Percentiles rank a stretch among this genome's conserved stretches.
These are phyloP conservation scores for Sphaerosporella brunnea DNA, from an alignment of 495 filamentous ascomycete genomes.

Conservation along the genomic window DNA sequence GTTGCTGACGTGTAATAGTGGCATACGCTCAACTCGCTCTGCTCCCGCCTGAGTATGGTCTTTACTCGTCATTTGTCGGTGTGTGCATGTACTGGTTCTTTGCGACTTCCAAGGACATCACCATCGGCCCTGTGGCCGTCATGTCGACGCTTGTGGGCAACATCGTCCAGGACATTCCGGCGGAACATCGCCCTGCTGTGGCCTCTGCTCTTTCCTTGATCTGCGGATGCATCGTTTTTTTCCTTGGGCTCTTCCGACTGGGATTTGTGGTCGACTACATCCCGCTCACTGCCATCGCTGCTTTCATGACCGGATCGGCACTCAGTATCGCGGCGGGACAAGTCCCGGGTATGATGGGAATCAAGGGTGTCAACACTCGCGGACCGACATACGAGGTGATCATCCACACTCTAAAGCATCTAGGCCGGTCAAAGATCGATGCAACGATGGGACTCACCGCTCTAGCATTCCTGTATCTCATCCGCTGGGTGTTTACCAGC, in stretches of 20 bases:
- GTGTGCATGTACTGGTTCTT: constrained; percentile 97
- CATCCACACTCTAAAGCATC: constrained; percentile 68
- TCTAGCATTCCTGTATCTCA: constrained; percentile 62
- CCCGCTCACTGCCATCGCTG: constrained; percentile 72
- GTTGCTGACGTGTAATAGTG: constrained; percentile 32
- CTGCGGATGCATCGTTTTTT: constrained; percentile 60
- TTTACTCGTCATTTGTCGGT: constrained; percentile 97
- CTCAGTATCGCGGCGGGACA: constrained; percentile 85
- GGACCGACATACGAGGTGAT: constrained; percentile 68
- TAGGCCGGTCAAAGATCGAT: constrained; percentile 50
- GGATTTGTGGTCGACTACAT: constrained; percentile 97
- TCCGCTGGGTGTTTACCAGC: constrained; percentile 47
- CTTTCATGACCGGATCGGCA: constrained; percentile 97
- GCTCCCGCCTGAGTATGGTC: constrained; percentile 60
- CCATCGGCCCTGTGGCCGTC: constrained; percentile 95
- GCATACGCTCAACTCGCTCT: constrained; percentile 79
- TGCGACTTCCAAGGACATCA: constrained; percentile 96
- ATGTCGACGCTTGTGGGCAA: constrained; percentile 79
- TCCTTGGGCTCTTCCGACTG: constrained; percentile 58
- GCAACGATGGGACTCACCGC: constrained; percentile 83
- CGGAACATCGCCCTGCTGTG: constrained; percentile 35
- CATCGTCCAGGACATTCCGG: constrained; percentile 45
- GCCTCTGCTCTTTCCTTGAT: constrained; percentile 69
- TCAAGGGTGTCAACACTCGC: constrained; percentile 51
- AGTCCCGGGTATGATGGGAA: constrained; percentile 68